Base-by-base conservation (phyloP, 306 rosid genomes). In the Chamaecrista fasciculata region DNA sequence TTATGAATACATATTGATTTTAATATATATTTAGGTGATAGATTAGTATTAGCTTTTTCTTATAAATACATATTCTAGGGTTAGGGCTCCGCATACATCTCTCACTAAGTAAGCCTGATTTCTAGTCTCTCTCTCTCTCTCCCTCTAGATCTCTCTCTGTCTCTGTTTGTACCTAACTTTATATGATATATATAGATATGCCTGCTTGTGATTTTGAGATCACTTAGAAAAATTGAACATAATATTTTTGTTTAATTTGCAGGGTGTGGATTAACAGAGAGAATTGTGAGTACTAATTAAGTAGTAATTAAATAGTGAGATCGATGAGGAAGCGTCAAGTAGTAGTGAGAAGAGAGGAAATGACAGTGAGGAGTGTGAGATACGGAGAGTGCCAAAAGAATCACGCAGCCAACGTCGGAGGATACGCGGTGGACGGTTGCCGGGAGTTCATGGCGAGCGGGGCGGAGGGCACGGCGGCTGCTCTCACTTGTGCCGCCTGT, bases 361-460 rank as follows among this genome's bases (percentile, higher is more conserved):
- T 34, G 34, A 57, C 72, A 0, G 70, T 78, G 6, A 57, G 82
- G 72, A 76, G 79, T 19, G 96, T 90, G 77, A 88, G 83, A 44
- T 93, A 93, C n/a, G 88, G 87, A 5, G 96, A 88, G 88, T 93
- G 98, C 67, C 98, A 93, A 60, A 93, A 93, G 91, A 93, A 93
- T 52, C 98, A 93, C 4, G 98, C 98, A 0, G 98, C 97, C 0
- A 84, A 83, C 1, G 91, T 90, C 0, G 97, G 98, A 62, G 98
- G 98, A 0, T 83, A 88, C 16, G 97, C 98, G 0, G 90, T 93
- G 6, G 98, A 93, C 6, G 98, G 98, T 5, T 93, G 98, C 76
- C 69, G 98, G 21, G 98, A 93, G 68, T 93, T 93, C 84, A 86
- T 93, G 97, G 97, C 96, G 0, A 85, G 91, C 16, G 87, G 86